A percentile compares a stretch with the other conserved stretches of the same genome.
These are phyloP conservation scores for Tetrahymena elliotti DNA, from an alignment of 73 alveolate genomes.

Conservation along the genomic window DNA sequence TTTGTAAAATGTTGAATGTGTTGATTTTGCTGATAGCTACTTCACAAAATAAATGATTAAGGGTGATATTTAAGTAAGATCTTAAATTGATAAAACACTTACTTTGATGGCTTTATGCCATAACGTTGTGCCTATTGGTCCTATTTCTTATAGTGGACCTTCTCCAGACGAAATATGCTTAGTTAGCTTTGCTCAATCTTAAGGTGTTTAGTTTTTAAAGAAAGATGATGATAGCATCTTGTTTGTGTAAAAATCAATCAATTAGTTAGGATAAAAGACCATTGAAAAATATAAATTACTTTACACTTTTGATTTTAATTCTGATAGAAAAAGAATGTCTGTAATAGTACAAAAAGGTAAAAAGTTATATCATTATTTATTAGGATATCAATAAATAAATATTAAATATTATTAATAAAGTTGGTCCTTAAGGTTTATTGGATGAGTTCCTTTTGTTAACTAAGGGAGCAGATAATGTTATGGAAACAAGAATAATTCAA, in stretches of 20 bases:
- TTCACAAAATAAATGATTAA: slow-evolving; percentile 8
- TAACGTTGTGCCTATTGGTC: slow-evolving; percentile 49
- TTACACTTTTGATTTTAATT: slow-evolving; percentile 33
- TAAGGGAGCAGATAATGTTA: slow-evolving; percentile 94
- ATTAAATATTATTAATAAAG: background rate
- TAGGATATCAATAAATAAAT: too few relatives aligned
- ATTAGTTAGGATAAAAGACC: slow-evolving; percentile 25
- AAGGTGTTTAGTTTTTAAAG: slow-evolving; percentile 41
- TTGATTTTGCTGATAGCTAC: slow-evolving; percentile 21
- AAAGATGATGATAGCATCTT: slow-evolving; percentile 38
- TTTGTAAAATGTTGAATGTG: slow-evolving; percentile 2
- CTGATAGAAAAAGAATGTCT: slow-evolving; percentile 62
- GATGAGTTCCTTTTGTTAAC: slow-evolving; percentile 55
- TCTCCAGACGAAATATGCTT: slow-evolving; percentile 94
- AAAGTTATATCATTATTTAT: background rate
- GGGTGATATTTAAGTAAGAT: background rate
- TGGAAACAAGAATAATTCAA: slow-evolving; percentile 45
- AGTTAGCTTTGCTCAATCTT: slow-evolving; percentile 71
- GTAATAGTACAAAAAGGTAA: slow-evolving; percentile 66
- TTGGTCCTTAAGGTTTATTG: slow-evolving; percentile 6
- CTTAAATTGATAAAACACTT: slow-evolving; percentile 28
- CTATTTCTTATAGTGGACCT: slow-evolving; percentile 72
- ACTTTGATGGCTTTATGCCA: slow-evolving; percentile 68
- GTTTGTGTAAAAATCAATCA: slow-evolving; percentile 33
- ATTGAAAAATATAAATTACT: slow-evolving; percentile 38